These are phyloP conservation scores for Globisporangium middletonii DNA, from an alignment of 352 stramenopile species.

Conservation along the genomic window DNA sequence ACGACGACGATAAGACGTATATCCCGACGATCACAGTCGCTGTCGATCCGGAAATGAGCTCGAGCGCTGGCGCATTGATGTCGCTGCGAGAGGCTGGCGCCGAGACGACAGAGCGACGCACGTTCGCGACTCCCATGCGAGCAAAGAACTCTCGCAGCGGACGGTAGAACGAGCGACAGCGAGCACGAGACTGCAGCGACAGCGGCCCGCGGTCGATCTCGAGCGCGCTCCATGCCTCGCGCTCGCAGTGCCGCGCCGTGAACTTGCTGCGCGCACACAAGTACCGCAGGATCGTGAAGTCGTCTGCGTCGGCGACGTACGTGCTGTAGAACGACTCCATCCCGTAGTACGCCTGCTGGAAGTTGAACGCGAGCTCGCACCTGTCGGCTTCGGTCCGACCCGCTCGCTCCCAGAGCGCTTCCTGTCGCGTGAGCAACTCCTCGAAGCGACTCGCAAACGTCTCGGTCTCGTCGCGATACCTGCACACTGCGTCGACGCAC, in stretches of 20 bases:
- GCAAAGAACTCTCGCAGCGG: slow-evolving; percentile 2
- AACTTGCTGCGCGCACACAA: slow-evolving; percentile 5
- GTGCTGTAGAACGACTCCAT: slow-evolving; percentile 14
- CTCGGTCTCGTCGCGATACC: slow-evolving; percentile 15
- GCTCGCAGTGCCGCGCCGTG: not conserved
- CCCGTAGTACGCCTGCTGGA: slow-evolving; percentile 17
- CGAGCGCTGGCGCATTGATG: not conserved
- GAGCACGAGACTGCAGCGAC: slow-evolving; percentile 1
- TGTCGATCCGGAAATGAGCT: not conserved
- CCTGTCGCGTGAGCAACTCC: slow-evolving; percentile 3
- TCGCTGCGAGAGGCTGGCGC: not conserved
- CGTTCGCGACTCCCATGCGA: not conserved
- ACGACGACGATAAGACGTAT: slow-evolving; percentile 1
- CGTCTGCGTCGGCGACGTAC: slow-evolving; percentile 14
- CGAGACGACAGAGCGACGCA: not conserved
- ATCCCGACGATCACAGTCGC: slow-evolving; percentile 4
- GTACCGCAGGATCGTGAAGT: slow-evolving; percentile 10
- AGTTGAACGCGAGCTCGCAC: slow-evolving; percentile 12
- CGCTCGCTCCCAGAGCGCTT: slow-evolving; percentile 12
- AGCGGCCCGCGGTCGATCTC: not conserved
- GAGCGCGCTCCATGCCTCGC: not conserved
- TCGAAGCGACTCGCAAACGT: slow-evolving; percentile 14
- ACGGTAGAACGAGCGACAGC: slow-evolving; percentile 3
- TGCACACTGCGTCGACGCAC: slow-evolving; percentile 10
- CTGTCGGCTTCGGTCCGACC: slow-evolving; percentile 9